A percentile compares a stretch with the other conserved stretches of the same genome.
Conservation (phyloP, 2,329 filamentous ascomycete genomes). For the Clonostachys rosea region DNA sequence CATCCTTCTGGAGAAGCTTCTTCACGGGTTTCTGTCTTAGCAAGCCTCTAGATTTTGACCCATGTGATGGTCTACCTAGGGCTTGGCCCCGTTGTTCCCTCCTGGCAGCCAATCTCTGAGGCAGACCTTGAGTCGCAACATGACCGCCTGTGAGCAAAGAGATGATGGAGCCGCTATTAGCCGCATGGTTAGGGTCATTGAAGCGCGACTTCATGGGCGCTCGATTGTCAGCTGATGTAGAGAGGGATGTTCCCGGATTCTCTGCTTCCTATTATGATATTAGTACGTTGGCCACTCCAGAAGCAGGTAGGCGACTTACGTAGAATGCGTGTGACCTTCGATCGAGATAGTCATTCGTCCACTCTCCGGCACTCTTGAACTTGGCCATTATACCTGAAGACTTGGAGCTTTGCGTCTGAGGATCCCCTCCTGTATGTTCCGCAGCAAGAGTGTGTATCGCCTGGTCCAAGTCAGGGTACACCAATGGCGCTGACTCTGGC, state of each 20-base stretch:
- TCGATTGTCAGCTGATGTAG: constrained; percentile 16
- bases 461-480: constrained; percentile 24
- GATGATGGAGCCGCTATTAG: constrained; percentile 40
- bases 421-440: too few species aligned
- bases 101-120: background rate
- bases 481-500: constrained; percentile 28
- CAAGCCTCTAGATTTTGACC: background rate
- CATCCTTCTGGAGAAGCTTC: background rate
- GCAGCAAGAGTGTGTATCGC: too few species aligned
- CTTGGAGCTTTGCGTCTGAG: too few species aligned
- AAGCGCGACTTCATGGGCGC: constrained; percentile 38
- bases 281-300: too few species aligned
- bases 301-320: constrained; percentile 14
- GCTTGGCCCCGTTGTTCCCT: background rate
- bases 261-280: constrained; percentile 16
- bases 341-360: constrained; percentile 42
- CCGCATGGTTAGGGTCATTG: constrained; percentile 45
- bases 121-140: constrained; percentile 7
- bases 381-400: constrained; percentile 4
- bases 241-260: constrained; percentile 32
- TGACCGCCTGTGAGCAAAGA: constrained; percentile 39
- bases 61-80: background rate
- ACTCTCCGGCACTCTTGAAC: constrained; percentile 22
- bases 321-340: constrained; percentile 39
- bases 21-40: background rate